A percentile compares a stretch with the other conserved stretches of the same genome.
Evolutionary conservation across 1,139 yeast genomes (phyloP).

Genomic region (Sugiyamaella sp.): DNA sequence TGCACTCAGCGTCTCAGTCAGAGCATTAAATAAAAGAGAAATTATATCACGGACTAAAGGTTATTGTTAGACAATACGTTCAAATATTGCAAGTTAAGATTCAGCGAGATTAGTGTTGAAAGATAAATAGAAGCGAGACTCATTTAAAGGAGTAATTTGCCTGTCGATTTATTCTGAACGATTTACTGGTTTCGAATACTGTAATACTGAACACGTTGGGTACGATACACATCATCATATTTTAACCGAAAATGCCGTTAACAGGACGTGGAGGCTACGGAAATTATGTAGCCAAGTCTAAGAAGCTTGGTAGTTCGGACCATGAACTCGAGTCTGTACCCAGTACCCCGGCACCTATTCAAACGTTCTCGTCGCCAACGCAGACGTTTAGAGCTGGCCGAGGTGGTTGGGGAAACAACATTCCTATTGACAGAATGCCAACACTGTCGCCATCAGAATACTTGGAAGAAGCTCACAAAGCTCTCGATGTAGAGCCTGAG

Average conservation of each 20-base stretch:
- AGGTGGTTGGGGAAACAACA: slow-evolving; percentile 45
- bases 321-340: slow-evolving; percentile 28
- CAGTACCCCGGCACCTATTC: slow-evolving; percentile 44
- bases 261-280: slow-evolving; percentile 44
- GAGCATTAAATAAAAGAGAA: neutral
- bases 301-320: slow-evolving; percentile 16
- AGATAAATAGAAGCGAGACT: too few species aligned
- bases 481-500: slow-evolving; percentile 39
- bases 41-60: neutral
- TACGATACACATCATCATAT: neutral
- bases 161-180: neutral
- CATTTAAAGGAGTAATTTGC: neutral
- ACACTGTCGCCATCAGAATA: slow-evolving; percentile 42
- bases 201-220: too few species aligned
- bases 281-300: slow-evolving; percentile 32
- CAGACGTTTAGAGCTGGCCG: slow-evolving; percentile 44
- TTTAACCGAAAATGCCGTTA: slow-evolving; percentile 34
- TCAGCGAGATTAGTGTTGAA: too few species aligned
- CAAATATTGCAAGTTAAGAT: neutral
- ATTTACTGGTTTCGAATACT: neutral
- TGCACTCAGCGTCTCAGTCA: neutral
- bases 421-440: slow-evolving; percentile 39
- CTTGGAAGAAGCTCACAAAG: slow-evolving; percentile 41
- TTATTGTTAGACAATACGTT: neutral
- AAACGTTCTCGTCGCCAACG: slow-evolving; percentile 41